Conservation (phyloP, 768 basidiomycete genomes). For the Rhodotorula paludigena region DNA sequence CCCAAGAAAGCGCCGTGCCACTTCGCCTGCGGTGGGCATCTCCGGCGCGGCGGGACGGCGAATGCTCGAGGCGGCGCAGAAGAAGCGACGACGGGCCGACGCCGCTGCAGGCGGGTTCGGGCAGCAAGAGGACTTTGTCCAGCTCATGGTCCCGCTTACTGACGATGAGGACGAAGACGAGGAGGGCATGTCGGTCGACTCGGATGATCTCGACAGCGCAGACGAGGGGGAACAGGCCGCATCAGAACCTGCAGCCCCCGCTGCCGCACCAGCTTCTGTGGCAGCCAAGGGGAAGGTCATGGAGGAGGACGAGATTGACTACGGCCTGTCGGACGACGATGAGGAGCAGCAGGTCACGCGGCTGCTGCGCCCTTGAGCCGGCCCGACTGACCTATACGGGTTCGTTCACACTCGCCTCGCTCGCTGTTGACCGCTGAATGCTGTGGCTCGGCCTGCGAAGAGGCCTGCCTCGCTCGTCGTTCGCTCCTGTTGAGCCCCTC, state of each 20-base stretch:
- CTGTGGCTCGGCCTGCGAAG: too few species aligned
- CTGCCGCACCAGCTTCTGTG: neutral
- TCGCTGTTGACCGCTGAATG: too few species aligned
- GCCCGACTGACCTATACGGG: too few species aligned
- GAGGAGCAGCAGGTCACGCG: slow-evolving; percentile 3
- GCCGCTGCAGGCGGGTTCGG: neutral
- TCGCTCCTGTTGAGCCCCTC: too few species aligned
- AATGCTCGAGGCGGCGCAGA: neutral
- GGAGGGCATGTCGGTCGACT: slow-evolving; percentile 26
- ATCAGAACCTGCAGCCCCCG: too few species aligned
- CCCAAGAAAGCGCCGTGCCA: slow-evolving; percentile 1
- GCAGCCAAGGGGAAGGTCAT: neutral
- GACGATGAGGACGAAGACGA: slow-evolving; percentile 31
- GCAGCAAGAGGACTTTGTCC: slow-evolving; percentile 37
- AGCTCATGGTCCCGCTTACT: slow-evolving; percentile 10
- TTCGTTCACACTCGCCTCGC: too few species aligned
- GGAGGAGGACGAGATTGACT: slow-evolving; percentile 15
- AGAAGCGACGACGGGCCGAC: neutral
- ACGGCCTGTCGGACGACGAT: slow-evolving; percentile 22
- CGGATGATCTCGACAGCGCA: slow-evolving; percentile 13
- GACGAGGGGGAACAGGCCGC: neutral
- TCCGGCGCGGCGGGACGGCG: slow-evolving; percentile 35
- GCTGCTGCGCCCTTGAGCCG: slow-evolving; percentile 5
- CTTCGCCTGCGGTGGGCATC: neutral
- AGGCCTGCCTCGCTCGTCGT: too few species aligned